Percentiles rank a stretch among this genome's conserved stretches.
phyloP scores from a whole-genome alignment of 2,329 filamentous ascomycete genomes.

The Sporothrix pseudoabietina region DNA sequence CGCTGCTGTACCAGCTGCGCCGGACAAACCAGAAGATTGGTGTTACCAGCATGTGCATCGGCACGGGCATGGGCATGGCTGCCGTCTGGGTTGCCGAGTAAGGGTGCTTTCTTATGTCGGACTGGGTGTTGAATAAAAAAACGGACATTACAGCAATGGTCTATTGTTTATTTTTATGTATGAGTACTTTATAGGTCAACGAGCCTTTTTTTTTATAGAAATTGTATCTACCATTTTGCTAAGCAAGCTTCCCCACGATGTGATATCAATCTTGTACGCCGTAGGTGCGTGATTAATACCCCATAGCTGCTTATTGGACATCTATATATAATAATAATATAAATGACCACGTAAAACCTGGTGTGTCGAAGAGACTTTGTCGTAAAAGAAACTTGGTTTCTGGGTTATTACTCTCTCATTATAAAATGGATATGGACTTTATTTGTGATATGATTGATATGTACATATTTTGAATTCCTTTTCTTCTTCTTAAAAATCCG shows the following conservation, averaged over 20 bases:
- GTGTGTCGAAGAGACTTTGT: no score
- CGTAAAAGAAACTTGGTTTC: no score
- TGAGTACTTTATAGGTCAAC: constrained; percentile 12
- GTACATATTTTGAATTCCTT: neutral
- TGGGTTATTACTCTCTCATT: no score
- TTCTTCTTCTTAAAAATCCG: neutral
- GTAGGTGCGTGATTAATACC: no score
- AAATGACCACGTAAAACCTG: no score
- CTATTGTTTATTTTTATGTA: constrained; percentile 7
- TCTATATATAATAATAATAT: no score
- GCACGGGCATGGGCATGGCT: constrained; percentile 97
- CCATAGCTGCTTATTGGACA: no score
- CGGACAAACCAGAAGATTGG: constrained; percentile 83
- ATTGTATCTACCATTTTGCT: neutral
- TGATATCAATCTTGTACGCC: no score
- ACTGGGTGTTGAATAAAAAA: neutral
- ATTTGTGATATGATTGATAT: neutral
- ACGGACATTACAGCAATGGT: neutral
- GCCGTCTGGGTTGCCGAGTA: constrained; percentile 96
- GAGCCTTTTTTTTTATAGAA: neutral
- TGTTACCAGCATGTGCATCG: constrained; percentile 93
- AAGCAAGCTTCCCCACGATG: no score
- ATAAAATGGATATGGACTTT: neutral
- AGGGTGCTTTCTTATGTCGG: neutral
- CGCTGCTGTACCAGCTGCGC: constrained; percentile 85